Evolutionary conservation across 441 rosid species (phyloP).

Genomic region (California macrophylla): DNA sequence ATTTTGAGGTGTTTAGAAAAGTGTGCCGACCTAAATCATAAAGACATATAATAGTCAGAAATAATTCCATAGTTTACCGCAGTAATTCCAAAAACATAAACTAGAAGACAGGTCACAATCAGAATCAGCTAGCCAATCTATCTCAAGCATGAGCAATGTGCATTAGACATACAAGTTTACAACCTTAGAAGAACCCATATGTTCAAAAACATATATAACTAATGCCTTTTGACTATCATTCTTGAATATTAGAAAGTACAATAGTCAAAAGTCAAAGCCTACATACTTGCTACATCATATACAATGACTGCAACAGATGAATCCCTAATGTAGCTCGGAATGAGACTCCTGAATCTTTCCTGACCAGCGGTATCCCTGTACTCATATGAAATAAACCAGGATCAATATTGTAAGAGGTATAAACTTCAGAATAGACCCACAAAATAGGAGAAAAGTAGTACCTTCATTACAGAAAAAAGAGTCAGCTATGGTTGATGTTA

Average conservation of each 20-base stretch:
- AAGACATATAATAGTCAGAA: conserved; percentile 11
- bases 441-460: neutral
- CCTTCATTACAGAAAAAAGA: neutral
- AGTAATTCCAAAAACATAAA: neutral
- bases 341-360: conserved; percentile 76
- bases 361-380: conserved; percentile 87
- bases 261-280: neutral
- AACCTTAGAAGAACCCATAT: neutral
- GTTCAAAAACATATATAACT: neutral
- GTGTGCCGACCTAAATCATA: conserved; percentile 58
- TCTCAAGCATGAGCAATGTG: neutral
- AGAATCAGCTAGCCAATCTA: neutral
- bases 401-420: neutral
- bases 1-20: conserved; percentile 64
- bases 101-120: neutral
- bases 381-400: neutral
- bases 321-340: conserved; percentile 72
- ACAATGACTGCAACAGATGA: conserved; percentile 82
- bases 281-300: conserved; percentile 80
- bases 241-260: neutral
- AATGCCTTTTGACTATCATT: neutral
- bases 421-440: neutral
- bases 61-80: conserved; percentile 4
- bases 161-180: conserved; percentile 3
- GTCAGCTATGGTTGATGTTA: neutral